Base-by-base conservation (phyloP, 306 rosid species). In the Rosa persica region DNA sequence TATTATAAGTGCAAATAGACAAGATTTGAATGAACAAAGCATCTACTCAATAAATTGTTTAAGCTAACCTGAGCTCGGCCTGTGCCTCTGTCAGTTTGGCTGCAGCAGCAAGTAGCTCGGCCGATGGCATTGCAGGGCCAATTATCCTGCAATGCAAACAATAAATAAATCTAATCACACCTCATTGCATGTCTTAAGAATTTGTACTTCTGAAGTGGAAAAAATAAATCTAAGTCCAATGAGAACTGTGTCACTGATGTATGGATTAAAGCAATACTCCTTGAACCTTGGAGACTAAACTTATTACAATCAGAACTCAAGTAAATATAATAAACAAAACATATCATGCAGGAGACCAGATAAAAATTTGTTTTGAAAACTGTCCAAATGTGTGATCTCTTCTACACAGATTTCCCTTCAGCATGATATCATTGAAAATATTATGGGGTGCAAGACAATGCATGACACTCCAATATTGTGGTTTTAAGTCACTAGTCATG, bases 101-200 rank as follows among this genome's bases (percentile, higher is more conserved):
- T 36, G 98, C 97, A 25, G 95, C 98, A 73, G 97, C 97, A 11
- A 92, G 97, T 51, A 94, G 87, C 83, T 94, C 98, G 68, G 97
- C 91, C 13, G 97, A 94, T 51, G 98, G 98, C 97, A 92, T 92
- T 51, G 90, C 92, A 78, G 97, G 98, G 74, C 98, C 97, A 79
- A 94, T 88, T 76, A 85, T 16, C 82, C 98, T 94, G 82, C 74
- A 80, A 48, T 81, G 67, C 67, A 73, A 85, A 62, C 78, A 80
- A 78, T 23, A 3, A 58, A 58, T 4, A 2, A n/a, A 57, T 57
- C 30, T 22, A 20, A n/a, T 55, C 3, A 20, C 27, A 54, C 4
- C 10, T 6, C n/a, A 20, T 19, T 6, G 60, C 60, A 20, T 54
- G 60, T 54, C 10, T 7, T 54, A 55, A 9, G 62, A 55, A 27